phyloP scores from a whole-genome alignment of 805 yeast species.

The Yamadazyma paraphyllophila region DNA sequence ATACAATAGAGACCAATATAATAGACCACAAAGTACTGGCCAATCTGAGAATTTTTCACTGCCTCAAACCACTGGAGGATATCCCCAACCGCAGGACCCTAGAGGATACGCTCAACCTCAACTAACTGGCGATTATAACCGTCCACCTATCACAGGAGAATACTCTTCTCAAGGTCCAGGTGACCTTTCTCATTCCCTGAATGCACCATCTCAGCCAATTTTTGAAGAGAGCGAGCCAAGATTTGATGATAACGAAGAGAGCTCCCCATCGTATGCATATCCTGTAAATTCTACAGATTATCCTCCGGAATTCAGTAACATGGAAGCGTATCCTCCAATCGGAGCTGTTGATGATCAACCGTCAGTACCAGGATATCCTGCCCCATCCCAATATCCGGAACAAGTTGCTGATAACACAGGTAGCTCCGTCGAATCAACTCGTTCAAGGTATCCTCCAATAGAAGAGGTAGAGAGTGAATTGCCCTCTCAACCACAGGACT shows the following conservation, averaged over 20 bases:
- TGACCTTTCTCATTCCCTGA: no score
- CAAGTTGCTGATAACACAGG: conserved; percentile 4
- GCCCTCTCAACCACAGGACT: background rate
- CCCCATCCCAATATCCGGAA: conserved; percentile 1
- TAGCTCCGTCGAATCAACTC: conserved; percentile 12
- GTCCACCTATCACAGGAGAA: background rate
- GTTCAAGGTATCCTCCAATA: conserved; percentile 16
- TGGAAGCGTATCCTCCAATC: conserved; percentile 13
- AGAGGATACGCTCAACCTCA: conserved; percentile 1
- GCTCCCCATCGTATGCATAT: background rate
- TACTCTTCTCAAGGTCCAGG: background rate
- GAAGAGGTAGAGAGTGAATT: conserved; percentile 10
- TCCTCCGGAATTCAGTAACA: conserved; percentile 6
- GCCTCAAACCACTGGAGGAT: background rate
- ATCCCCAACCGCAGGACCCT: no score
- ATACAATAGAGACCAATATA: no score
- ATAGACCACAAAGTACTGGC: background rate
- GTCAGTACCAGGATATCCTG: background rate
- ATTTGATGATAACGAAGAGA: background rate
- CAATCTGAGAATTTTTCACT: background rate
- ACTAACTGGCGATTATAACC: conserved; percentile 1
- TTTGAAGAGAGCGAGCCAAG: background rate
- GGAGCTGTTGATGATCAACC: background rate
- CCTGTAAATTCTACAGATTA: background rate
- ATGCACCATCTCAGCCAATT: background rate